Base-by-base conservation (phyloP, 805 yeast genomes). In the Pichia ethanolica region DNA sequence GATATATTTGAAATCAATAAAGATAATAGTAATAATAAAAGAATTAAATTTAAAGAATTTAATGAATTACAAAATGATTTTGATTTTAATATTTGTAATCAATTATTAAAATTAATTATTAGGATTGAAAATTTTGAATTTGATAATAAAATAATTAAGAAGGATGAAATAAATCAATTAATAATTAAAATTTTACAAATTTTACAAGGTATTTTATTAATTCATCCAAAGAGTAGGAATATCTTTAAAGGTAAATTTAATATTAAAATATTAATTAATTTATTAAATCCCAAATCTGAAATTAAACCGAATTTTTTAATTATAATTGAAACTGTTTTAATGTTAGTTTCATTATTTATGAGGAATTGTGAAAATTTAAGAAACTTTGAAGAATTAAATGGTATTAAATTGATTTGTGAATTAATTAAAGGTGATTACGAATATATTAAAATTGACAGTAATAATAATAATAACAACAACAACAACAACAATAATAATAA, bases 191-290 rank as follows among this genome's bases (percentile, higher is more conserved):
- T 35, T 13, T 27, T 44, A n/a, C 41, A 30, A 26, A 38, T 44
- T n/a, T 39, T 44, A 33, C 47, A 44, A 26, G 47, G 47, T 7
- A 32, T 32, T 13, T 30, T 44, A 13, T 27, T 44, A n/a, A 37
- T 44, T 13, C 47, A 44, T 44, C 47, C 47, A 7, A n/a, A 27
- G 26, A 44, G 47, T 25, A 14, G 47, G 35, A 9, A 30, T 7
- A 11, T 34, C 32, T 36, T 44, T 26, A 11, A 32, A 5, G 47
- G 47, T 13, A 38, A 32, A 30, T 20, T 11, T n/a, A n/a, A 36
- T 30, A 44, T 44, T 5, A 30, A 20, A 12, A 6, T 37, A 20
- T 12, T 44, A 5, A 25, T 44, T 20, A 8, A 14, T 3, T 5
- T 44, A 9, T 32, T 44, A 13, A n/a, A 37, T n/a, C 36, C 36